Percentiles rank a stretch among this genome's conserved stretches.
Conservation (phyloP, 805 yeast genomes). For the Lipomyces anomalus region DNA sequence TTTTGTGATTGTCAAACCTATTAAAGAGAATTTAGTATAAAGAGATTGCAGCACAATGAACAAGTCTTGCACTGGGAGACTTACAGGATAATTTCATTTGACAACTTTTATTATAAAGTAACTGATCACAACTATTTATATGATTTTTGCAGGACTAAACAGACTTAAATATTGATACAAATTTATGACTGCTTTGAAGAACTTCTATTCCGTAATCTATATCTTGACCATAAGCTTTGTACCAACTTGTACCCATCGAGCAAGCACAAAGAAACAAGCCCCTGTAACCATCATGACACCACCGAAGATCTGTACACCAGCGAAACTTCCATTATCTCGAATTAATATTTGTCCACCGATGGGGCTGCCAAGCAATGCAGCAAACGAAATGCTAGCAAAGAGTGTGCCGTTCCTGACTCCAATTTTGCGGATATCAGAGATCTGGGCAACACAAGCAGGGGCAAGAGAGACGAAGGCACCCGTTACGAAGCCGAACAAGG, state of each 20-base stretch:
- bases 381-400: slow-evolving; percentile 50
- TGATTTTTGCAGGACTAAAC: no score
- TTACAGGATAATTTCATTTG: no score
- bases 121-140: no score
- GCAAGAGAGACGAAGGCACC: slow-evolving; percentile 33
- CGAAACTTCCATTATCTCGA: slow-evolving; percentile 3
- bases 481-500: slow-evolving; percentile 31
- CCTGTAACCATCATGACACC: slow-evolving; percentile 10
- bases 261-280: neutral
- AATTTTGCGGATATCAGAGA: slow-evolving; percentile 24
- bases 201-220: no score
- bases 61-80: no score
- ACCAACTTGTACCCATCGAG: slow-evolving; percentile 1
- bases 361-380: slow-evolving; percentile 31
- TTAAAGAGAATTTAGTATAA: no score
- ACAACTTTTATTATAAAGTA: no score
- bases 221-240: slow-evolving; percentile 2
- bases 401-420: slow-evolving; percentile 53
- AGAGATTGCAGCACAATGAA: no score
- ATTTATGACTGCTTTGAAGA: no score
- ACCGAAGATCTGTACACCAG: slow-evolving; percentile 4
- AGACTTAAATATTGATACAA: no score
- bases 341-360: slow-evolving; percentile 25
- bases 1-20: no score
- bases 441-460: slow-evolving; percentile 29